Conservation (phyloP, 257 asterid species). For the Vinca minor region DNA sequence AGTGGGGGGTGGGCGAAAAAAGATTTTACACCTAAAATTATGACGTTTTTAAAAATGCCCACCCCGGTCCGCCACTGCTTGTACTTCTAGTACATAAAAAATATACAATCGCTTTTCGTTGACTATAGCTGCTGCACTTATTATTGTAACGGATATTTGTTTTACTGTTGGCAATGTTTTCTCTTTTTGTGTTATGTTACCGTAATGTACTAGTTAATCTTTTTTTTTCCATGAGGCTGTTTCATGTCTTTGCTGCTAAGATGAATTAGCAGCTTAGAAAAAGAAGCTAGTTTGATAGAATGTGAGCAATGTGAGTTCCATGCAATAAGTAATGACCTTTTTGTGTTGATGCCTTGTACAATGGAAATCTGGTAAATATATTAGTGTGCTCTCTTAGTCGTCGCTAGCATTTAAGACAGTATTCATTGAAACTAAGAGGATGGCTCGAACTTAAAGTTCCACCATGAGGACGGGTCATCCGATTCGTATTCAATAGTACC, state of each 20-base stretch:
- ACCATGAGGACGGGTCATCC: not conserved
- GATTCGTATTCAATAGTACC: too few relatives aligned
- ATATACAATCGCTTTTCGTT: not conserved
- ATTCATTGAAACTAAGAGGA: not conserved
- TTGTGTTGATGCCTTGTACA: not conserved
- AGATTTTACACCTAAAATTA: too few relatives aligned
- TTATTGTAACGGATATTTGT: not conserved
- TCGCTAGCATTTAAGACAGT: not conserved
- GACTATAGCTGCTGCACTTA: not conserved
- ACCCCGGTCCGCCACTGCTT: too few relatives aligned
- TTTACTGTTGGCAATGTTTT: not conserved
- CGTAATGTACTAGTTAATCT: not conserved
- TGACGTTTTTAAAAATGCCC: too few relatives aligned
- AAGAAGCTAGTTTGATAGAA: not conserved
- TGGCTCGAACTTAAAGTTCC: not conserved
- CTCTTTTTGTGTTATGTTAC: not conserved
- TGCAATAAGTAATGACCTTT: not conserved
- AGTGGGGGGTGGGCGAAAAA: too few relatives aligned
- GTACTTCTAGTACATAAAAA: not conserved
- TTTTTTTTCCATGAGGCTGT: not conserved
- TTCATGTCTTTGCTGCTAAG: not conserved
- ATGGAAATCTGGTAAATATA: not conserved
- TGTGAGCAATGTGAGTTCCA: not conserved
- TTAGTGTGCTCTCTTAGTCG: not conserved
- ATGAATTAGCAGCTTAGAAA: not conserved